Evolutionary conservation across 441 rosid species (phyloP).

Genomic region (Daphne laureola): DNA sequence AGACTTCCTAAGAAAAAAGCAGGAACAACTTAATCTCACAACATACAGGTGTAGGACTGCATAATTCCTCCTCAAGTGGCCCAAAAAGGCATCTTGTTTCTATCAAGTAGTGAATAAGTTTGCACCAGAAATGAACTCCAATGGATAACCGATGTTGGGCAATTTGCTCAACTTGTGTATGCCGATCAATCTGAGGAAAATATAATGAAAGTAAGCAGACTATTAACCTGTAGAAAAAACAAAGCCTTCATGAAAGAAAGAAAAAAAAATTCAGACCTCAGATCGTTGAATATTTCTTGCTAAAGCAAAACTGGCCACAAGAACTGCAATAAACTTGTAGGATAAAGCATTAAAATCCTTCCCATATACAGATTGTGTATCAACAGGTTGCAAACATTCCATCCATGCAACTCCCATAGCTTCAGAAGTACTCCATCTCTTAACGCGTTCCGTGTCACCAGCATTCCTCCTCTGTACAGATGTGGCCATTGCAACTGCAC

Average conservation of each 20-base stretch:
- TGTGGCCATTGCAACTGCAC: constrained; percentile 99
- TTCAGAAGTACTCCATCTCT: constrained; percentile 89
- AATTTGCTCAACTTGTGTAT: constrained; percentile 66
- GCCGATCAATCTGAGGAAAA: constrained; percentile 79
- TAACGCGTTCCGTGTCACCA: constrained; percentile 90
- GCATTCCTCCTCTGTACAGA: constrained; percentile 92
- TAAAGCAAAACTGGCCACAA: constrained; percentile 98
- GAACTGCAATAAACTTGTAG: constrained; percentile 90
- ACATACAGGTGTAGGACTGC: constrained; percentile 66
- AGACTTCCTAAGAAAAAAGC: constrained; percentile 2
- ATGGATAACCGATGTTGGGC: constrained; percentile 47
- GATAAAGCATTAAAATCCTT: constrained; percentile 96
- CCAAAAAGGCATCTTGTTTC: constrained; percentile 90
- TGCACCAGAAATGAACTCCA: constrained; percentile 93
- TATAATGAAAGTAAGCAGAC: constrained; percentile 3
- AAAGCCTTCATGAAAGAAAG: too few relatives aligned
- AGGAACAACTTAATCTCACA: constrained; percentile 11
- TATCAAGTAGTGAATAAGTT: constrained; percentile 75
- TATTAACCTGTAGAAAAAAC: too few relatives aligned
- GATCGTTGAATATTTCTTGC: constrained; percentile 98
- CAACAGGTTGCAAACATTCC: constrained; percentile 98
- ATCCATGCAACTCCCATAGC: constrained; percentile 99
- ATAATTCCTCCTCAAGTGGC: constrained; percentile 54
- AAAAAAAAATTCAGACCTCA: constrained; percentile 50
- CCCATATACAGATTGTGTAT: constrained; percentile 92